Conservation (phyloP, 768 basidiomycete species). For the Lyophyllum decastes region DNA sequence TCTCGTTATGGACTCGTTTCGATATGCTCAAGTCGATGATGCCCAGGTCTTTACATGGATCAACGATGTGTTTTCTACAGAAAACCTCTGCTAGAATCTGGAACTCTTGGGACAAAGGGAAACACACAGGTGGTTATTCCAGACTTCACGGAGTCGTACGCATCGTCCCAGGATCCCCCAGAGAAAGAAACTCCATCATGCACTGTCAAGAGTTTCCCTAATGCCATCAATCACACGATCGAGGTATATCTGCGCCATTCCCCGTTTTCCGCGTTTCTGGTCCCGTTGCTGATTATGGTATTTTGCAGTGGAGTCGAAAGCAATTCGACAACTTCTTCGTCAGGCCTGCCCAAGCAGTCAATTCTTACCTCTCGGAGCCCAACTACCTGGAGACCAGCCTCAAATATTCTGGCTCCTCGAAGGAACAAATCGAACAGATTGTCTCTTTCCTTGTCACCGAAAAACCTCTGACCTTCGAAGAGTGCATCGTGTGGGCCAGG, state of each 20-base stretch:
- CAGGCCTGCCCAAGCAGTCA: conserved; percentile 91
- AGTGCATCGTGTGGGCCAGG: conserved; percentile 97
- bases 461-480: conserved; percentile 94
- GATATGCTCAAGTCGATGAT: not conserved
- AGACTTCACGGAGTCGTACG: conserved; percentile 93
- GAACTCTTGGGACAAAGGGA: conserved; percentile 97
- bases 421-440: conserved; percentile 87
- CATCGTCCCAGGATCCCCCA: conserved; percentile 97
- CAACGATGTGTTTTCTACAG: conserved; percentile 95
- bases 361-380: conserved; percentile 95
- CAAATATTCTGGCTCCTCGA: conserved; percentile 90
- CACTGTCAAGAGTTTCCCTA: conserved; percentile 99
- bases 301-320: conserved; percentile 91
- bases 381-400: conserved; percentile 91
- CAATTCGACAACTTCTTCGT: conserved; percentile 93
- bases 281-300: too few species aligned
- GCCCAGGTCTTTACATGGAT: conserved; percentile 94
- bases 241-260: conserved; percentile 54
- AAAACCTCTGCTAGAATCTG: conserved; percentile 95
- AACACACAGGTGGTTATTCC: conserved; percentile 96
- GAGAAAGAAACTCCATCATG: conserved; percentile 97
- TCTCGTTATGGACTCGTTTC: not conserved
- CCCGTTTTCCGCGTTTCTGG: not conserved
- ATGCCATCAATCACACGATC: conserved; percentile 96
- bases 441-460: conserved; percentile 86